These are phyloP conservation scores for Sorghum bicolor DNA, from an alignment of 176 grass and related monocot genomes.

Conservation along the genomic window Sorghum_bicolor_NCBIv3 NC_012878.2:56988501-56989000, in stretches of 20 bases:
- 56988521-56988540: not conserved
- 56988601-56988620: conserved; percentile 25
- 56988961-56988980: too few relatives aligned
- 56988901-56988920: too few relatives aligned
- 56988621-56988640: conserved; percentile 28
- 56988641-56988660: not conserved
- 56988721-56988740: not conserved
- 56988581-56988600: not conserved
- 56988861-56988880: not conserved
- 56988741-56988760: too few relatives aligned
- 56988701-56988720: too few relatives aligned
- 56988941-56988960: not conserved
- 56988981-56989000: not conserved
- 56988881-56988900: not conserved
- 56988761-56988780: not conserved
- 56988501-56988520: not conserved
- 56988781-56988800: not conserved
- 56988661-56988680: not conserved
- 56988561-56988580: conserved; percentile 10
- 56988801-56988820: conserved; percentile 20
- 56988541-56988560: not conserved
- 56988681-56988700: not conserved
- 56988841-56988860: conserved; percentile 5
- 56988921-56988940: not conserved
- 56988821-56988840: conserved; percentile 15